Percentiles rank a stretch among this genome's conserved stretches.
Conservation (phyloP, 805 yeast genomes). For the Candida insectorum region DNA sequence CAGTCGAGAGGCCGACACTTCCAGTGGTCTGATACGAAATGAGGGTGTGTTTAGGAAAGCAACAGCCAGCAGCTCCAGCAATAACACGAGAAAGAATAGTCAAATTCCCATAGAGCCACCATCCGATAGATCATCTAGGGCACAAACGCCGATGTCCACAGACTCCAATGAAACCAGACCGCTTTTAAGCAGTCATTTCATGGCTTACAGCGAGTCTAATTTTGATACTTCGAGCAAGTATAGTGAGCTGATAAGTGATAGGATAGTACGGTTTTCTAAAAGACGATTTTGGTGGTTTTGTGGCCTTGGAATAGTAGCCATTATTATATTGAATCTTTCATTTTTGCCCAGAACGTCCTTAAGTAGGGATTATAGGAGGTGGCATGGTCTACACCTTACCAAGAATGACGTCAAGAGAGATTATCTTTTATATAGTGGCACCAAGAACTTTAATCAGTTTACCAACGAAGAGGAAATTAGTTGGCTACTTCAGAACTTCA, state of each 20-base stretch:
- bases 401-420: slow-evolving; percentile 66
- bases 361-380: slow-evolving; percentile 72
- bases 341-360: slow-evolving; percentile 84
- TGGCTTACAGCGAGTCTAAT: too few relatives aligned
- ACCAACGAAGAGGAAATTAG: slow-evolving; percentile 24
- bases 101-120: too few relatives aligned
- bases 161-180: too few relatives aligned
- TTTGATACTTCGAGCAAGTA: slow-evolving; percentile 2
- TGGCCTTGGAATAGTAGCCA: slow-evolving; percentile 47
- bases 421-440: slow-evolving; percentile 39
- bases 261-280: slow-evolving; percentile 18
- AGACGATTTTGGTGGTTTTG: slow-evolving; percentile 46
- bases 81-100: too few relatives aligned
- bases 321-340: slow-evolving; percentile 57
- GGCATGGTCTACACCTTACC: slow-evolving; percentile 65
- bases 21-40: too few relatives aligned
- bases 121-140: too few relatives aligned
- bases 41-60: too few relatives aligned
- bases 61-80: too few relatives aligned
- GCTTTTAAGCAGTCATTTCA: too few relatives aligned
- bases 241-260: slow-evolving; percentile 7
- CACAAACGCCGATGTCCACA: too few relatives aligned
- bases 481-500: slow-evolving; percentile 26
- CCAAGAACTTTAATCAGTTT: slow-evolving; percentile 16
- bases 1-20: too few relatives aligned